Conservation (phyloP, 192 early-diverging fungal genomes). For the Geosiphon pyriformis region DNA sequence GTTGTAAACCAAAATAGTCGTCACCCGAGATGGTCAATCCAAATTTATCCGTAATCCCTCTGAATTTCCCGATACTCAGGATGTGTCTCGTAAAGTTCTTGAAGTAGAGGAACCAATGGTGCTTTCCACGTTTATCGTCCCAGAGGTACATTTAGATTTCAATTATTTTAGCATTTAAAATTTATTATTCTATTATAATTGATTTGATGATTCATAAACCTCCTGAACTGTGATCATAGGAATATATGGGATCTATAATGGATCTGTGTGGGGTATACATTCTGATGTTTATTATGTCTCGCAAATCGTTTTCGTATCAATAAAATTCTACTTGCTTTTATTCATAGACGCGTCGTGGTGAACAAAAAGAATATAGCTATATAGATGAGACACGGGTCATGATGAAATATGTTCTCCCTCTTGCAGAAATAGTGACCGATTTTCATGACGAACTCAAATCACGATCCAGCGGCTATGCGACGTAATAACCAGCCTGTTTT, state of each 20-base stretch:
- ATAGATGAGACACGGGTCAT: conserved; percentile 81
- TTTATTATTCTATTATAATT: not conserved
- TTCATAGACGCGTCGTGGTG: conserved; percentile 65
- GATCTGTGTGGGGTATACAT: conserved; percentile 64
- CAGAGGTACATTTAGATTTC: conserved; percentile 44
- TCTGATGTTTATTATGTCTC: not conserved
- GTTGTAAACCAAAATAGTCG: conserved; percentile 34
- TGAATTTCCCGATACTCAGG: conserved; percentile 81
- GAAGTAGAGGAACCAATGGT: conserved; percentile 89
- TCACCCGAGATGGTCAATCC: conserved; percentile 38
- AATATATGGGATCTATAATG: conserved; percentile 70
- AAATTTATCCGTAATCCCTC: conserved; percentile 74
- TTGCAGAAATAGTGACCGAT: conserved; percentile 91
- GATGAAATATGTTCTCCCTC: conserved; percentile 81
- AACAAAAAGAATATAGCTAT: conserved; percentile 81
- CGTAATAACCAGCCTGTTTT: conserved; percentile 8
- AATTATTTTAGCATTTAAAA: no score
- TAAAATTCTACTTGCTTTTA: not conserved
- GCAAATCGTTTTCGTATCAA: not conserved
- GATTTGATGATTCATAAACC: not conserved
- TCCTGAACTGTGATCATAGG: conserved; percentile 25
- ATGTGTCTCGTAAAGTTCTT: conserved; percentile 54
- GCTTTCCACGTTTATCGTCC: conserved; percentile 85
- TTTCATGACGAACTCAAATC: conserved; percentile 96
- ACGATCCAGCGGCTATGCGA: conserved; percentile 81